Evolutionary conservation across 306 rosid genomes (phyloP), one percentile per base, ranked within the genome.

Genomic region (Prunus persica): DNA sequence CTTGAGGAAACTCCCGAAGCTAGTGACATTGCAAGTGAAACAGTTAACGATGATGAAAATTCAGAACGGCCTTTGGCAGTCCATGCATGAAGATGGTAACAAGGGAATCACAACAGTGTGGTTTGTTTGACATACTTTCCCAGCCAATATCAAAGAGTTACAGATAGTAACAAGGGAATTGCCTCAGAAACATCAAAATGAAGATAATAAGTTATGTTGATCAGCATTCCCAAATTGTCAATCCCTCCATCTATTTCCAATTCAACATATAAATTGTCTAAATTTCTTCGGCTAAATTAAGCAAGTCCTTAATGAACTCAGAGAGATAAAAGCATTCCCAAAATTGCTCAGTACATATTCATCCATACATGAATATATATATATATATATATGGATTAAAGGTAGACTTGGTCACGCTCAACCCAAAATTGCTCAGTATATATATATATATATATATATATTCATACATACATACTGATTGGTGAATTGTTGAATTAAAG

Each of bases 101-200:
- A 30, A 30, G 32, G 32, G 32, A 30, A 30, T 30, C 11, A 89
- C 80, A 55, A 71, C 20, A 62, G 79, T 83, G 74, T 66, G 86
- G 70, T 83, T 86, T 3, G 75, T 74, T 78, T 71, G 67, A 69
- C 56, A 30, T 30, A 30, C 4, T 30, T 30, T 30, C 32, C 32
- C 32, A 3, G 32, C 32, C 4, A 30, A 30, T 30, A 30, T 30
- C 32, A 30, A 30, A 30, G 32, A 30, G 32, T 30, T 30, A 30
- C 4, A 30, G 4, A 30, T 30, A 30, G 32, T 30, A 30, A 30
- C 32, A 30, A 30, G 32, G 32, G 32, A 30, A 3, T 30, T 30
- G 5, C 32, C 32, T 30, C 4, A 30, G 0, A 30, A 30, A 4
- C 32, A 30, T 30, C 32, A 28, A 28, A 28, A 28, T 28, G 32